phyloP scores from a whole-genome alignment of 257 asterid species.

The Nicotiana benthamiana region DNA sequence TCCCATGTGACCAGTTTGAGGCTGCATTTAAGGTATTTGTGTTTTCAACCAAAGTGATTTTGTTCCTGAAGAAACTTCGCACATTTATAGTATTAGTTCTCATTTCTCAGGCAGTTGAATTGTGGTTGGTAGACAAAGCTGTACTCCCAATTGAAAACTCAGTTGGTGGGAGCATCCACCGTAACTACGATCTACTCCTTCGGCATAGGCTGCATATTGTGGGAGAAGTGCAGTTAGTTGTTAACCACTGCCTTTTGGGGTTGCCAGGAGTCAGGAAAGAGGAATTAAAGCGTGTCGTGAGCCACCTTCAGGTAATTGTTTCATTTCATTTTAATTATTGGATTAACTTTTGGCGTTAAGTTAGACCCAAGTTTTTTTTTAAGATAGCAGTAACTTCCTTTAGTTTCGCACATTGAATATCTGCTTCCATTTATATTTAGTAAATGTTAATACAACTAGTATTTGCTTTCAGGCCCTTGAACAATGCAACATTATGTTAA shows the following conservation, averaged over 20 bases:
- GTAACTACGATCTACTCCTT: too few species aligned
- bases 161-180: too few species aligned
- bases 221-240: constrained; percentile 49
- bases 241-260: constrained; percentile 85
- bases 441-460: neutral
- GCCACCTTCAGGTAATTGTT: constrained; percentile 85
- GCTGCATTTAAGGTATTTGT: too few species aligned
- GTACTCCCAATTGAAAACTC: too few species aligned
- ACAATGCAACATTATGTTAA: constrained; percentile 58
- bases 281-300: constrained; percentile 65
- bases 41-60: too few species aligned
- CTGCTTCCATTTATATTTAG: neutral
- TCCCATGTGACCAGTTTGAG: too few species aligned
- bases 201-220: constrained; percentile 2
- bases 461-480: constrained; percentile 60
- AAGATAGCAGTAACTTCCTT: neutral
- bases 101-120: constrained; percentile 41
- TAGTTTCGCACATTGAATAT: neutral
- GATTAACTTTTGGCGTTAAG: neutral
- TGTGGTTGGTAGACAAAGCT: constrained; percentile 54
- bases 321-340: neutral
- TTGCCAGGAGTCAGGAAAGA: constrained; percentile 74
- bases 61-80: too few species aligned
- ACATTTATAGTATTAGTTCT: too few species aligned
- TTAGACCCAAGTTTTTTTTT: neutral